These are phyloP conservation scores for Thalassia testudinum DNA, from an alignment of 116 monocot species.

Conservation along the genomic window DNA sequence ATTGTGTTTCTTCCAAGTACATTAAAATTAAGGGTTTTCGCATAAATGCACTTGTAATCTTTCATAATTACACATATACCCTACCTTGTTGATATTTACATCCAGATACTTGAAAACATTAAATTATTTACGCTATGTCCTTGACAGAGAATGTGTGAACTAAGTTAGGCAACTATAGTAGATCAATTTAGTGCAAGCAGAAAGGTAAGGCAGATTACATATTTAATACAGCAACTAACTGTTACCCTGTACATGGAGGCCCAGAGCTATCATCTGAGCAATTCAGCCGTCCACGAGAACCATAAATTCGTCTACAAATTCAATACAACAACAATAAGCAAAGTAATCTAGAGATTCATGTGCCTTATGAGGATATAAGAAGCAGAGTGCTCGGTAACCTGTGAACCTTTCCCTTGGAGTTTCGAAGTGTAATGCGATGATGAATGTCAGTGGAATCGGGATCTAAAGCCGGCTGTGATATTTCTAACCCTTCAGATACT, in stretches of 20 bases:
- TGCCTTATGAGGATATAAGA: too few relatives aligned
- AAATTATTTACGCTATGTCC: too few relatives aligned
- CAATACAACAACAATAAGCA: neutral
- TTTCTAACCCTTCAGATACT: constrained; percentile 62
- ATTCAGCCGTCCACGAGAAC: constrained; percentile 51
- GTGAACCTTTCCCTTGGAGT: constrained; percentile 53
- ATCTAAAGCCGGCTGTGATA: constrained; percentile 87
- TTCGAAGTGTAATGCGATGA: constrained; percentile 72
- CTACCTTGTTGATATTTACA: too few relatives aligned
- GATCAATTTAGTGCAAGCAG: neutral
- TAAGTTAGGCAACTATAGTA: neutral
- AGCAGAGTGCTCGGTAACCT: constrained; percentile 23
- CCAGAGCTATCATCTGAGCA: constrained; percentile 68
- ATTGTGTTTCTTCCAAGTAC: too few relatives aligned
- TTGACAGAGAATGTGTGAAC: too few relatives aligned
- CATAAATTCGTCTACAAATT: constrained; percentile 39
- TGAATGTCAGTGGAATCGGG: constrained; percentile 69
- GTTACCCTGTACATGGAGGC: constrained; percentile 93
- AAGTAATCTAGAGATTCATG: too few relatives aligned
- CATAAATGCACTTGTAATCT: too few relatives aligned
- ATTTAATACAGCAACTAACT: neutral
- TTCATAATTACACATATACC: too few relatives aligned
- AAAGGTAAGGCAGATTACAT: neutral
- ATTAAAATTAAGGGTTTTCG: too few relatives aligned
- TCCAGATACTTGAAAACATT: too few relatives aligned